phyloP scores from a whole-genome alignment of 768 basidiomycete genomes.

The Termitomyces eurrhizus region DNA sequence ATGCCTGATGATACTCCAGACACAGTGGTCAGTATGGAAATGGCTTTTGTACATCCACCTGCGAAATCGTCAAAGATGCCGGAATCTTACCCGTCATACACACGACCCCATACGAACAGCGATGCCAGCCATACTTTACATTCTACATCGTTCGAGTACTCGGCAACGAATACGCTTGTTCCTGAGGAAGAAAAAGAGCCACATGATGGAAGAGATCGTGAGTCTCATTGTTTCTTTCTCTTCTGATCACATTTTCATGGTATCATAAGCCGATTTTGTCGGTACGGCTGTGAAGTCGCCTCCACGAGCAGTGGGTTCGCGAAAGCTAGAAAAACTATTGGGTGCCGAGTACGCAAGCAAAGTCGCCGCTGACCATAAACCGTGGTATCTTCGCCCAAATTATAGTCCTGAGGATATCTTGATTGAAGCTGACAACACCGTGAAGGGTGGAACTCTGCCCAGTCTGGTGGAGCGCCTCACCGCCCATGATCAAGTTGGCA shows the following conservation, averaged over 20 bases:
- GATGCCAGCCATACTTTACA: slow-evolving; percentile 6
- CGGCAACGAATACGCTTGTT: slow-evolving; percentile 6
- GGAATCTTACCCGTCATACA: slow-evolving; percentile 3
- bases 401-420: slow-evolving; percentile 78
- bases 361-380: slow-evolving; percentile 43
- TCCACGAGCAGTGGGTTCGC: slow-evolving; percentile 30
- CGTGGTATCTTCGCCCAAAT: slow-evolving; percentile 86
- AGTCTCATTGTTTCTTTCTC: slow-evolving; percentile 16
- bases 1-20: slow-evolving; percentile 29
- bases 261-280: slow-evolving; percentile 3
- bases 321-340: slow-evolving; percentile 66
- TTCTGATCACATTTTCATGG: not conserved
- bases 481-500: slow-evolving; percentile 84
- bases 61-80: slow-evolving; percentile 5
- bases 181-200: slow-evolving; percentile 9
- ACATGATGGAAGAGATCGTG: slow-evolving; percentile 29
- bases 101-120: slow-evolving; percentile 22
- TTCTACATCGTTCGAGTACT: slow-evolving; percentile 6
- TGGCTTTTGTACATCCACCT: slow-evolving; percentile 27
- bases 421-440: slow-evolving; percentile 78
- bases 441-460: slow-evolving; percentile 82
- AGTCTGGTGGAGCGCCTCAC: slow-evolving; percentile 90
- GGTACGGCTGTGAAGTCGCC: slow-evolving; percentile 24
- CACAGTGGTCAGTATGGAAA: slow-evolving; percentile 50
- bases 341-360: slow-evolving; percentile 51